Conservation (phyloP, 1,284 basidiomycete genomes). For the Fistulinella cinereoalba region DNA sequence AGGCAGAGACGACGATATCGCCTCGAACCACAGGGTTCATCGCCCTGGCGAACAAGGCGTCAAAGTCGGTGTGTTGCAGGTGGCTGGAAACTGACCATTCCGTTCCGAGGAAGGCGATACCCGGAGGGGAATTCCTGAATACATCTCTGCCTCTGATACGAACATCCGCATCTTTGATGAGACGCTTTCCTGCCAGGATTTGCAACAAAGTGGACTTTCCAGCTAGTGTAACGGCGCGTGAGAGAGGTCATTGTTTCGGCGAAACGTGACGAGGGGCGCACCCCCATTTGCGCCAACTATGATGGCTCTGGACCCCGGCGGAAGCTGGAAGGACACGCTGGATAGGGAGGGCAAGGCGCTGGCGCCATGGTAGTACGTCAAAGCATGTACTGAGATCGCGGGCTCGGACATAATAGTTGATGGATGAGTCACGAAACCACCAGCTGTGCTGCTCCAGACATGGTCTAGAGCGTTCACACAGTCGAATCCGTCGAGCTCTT, state of each 20-base stretch:
- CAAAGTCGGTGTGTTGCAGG: neutral
- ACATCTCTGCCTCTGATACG: slow-evolving; percentile 81
- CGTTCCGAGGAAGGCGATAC: slow-evolving; percentile 89
- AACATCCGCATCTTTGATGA: slow-evolving; percentile 70
- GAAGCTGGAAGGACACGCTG: slow-evolving; percentile 66
- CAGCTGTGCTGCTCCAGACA: slow-evolving; percentile 24
- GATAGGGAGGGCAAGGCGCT: slow-evolving; percentile 49
- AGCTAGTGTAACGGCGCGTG: too few relatives aligned
- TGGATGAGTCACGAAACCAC: too few relatives aligned
- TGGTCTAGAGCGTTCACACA: too few relatives aligned
- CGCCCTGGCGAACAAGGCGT: slow-evolving; percentile 54
- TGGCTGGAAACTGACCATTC: slow-evolving; percentile 62
- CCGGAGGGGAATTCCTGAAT: slow-evolving; percentile 70
- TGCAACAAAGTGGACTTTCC: slow-evolving; percentile 96
- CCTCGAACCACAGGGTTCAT: slow-evolving; percentile 95
- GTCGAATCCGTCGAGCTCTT: too few relatives aligned
- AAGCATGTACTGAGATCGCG: slow-evolving; percentile 55
- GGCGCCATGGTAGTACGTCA: slow-evolving; percentile 63
- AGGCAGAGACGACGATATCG: slow-evolving; percentile 86
- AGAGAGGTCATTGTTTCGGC: too few relatives aligned
- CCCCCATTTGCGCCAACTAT: slow-evolving; percentile 92
- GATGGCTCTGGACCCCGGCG: slow-evolving; percentile 75
- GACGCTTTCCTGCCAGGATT: slow-evolving; percentile 89
- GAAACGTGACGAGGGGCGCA: slow-evolving; percentile 34
- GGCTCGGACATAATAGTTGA: too few relatives aligned